A percentile compares a stretch with the other conserved stretches of the same genome.
Evolutionary conservation across 257 asterid genomes (phyloP).

Genomic region (Apocynum venetum): DNA sequence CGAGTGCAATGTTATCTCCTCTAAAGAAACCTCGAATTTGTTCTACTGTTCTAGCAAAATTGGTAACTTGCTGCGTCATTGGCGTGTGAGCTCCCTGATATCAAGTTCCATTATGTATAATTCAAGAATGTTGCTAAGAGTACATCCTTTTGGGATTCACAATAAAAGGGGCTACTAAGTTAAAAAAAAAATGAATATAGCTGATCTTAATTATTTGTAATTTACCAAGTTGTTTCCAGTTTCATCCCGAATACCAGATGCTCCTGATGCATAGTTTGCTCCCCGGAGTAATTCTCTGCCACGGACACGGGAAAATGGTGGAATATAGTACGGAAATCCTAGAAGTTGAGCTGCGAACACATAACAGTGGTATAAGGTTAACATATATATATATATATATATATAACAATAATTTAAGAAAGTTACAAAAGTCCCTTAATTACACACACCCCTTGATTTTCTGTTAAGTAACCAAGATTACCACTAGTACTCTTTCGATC

Average conservation of each 20-base stretch:
- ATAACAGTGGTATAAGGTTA: neutral
- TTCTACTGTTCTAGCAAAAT: constrained; percentile 55
- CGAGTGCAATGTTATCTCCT: constrained; percentile 48
- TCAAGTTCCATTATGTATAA: neutral
- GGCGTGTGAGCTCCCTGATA: constrained; percentile 73
- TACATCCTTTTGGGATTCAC: too few species aligned
- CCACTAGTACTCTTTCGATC: too few species aligned
- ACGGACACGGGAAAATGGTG: constrained; percentile 51
- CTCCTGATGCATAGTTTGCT: constrained; percentile 84
- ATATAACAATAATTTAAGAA: too few species aligned
- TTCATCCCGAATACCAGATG: constrained; percentile 86
- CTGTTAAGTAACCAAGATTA: too few species aligned
- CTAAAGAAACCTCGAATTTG: constrained; percentile 52
- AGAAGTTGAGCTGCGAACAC: constrained; percentile 65
- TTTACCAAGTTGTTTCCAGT: constrained; percentile 86
- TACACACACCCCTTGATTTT: too few species aligned
- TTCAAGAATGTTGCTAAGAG: neutral
- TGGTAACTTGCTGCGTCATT: constrained; percentile 68
- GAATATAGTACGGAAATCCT: constrained; percentile 73
- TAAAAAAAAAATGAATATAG: too few species aligned
- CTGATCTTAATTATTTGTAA: neutral
- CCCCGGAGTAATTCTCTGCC: constrained; percentile 62
- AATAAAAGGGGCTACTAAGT: too few species aligned
- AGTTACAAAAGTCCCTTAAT: too few species aligned
- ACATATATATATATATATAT: neutral